Evolutionary conservation across 306 rosid genomes (phyloP).

Genomic region (Datisca glomerata): DNA sequence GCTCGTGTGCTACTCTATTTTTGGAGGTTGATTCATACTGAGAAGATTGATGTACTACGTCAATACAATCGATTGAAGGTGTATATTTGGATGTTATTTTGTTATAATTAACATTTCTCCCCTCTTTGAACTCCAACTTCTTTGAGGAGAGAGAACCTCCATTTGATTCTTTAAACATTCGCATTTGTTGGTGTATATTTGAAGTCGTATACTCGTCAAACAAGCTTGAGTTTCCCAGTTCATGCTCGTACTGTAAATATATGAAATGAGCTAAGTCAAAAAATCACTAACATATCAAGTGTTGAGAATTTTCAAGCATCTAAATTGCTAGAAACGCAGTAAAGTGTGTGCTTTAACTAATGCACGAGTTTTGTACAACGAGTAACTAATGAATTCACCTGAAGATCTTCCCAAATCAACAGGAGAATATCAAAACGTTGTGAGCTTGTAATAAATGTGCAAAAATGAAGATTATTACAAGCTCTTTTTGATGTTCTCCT

Average conservation of each 20-base stretch:
- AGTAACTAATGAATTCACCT: too few species aligned
- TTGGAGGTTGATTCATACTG: constrained; percentile 10
- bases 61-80: too few species aligned
- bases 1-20: constrained; percentile 3
- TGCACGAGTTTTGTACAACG: too few species aligned
- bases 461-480: too few species aligned
- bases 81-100: not conserved
- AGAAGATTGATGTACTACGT: too few species aligned
- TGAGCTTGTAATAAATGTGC: too few species aligned
- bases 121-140: not conserved
- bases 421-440: too few species aligned
- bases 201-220: constrained; percentile 6
- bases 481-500: too few species aligned
- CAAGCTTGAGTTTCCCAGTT: not conserved
- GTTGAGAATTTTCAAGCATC: not conserved
- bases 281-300: not conserved
- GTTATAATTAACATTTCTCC: not conserved
- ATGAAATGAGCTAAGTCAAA: not conserved
- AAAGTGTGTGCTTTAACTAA: too few species aligned
- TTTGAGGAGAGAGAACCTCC: constrained; percentile 6
- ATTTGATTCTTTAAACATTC: constrained; percentile 6
- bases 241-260: constrained; percentile 17
- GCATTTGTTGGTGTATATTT: constrained; percentile 2
- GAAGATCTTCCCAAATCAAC: too few species aligned
- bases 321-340: too few species aligned